A percentile compares a stretch with the other conserved stretches of the same genome.
phyloP scores from a whole-genome alignment of 148 eudicot species.

The Rhododendron ferrugineum region DNA sequence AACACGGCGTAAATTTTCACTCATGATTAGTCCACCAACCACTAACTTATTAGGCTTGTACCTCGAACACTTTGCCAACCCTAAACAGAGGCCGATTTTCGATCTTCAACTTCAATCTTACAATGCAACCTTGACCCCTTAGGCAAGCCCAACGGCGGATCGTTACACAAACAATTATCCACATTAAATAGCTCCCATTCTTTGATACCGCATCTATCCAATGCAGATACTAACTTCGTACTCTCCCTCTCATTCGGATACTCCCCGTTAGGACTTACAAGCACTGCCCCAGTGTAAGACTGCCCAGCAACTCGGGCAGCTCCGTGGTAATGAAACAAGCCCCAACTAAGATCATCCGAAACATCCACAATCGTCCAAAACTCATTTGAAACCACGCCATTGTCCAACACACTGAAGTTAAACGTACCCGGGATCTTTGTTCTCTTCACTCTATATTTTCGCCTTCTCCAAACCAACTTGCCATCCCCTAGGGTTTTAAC shows the following conservation, averaged over 20 bases:
- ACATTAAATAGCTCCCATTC: slow-evolving; percentile 82
- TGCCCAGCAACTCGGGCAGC: slow-evolving; percentile 98
- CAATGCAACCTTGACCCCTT: slow-evolving; percentile 71
- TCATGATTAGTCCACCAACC: background rate
- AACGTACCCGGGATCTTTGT: slow-evolving; percentile 67
- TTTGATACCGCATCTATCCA: slow-evolving; percentile 73
- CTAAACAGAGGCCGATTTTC: slow-evolving; percentile 18
- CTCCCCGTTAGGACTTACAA: slow-evolving; percentile 72
- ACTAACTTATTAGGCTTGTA: background rate
- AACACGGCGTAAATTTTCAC: background rate
- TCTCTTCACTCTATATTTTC: slow-evolving; percentile 81
- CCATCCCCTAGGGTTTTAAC: slow-evolving; percentile 83
- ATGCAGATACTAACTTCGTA: slow-evolving; percentile 41
- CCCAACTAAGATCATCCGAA: slow-evolving; percentile 84
- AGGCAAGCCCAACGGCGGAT: slow-evolving; percentile 76
- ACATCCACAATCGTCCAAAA: slow-evolving; percentile 95
- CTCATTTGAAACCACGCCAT: slow-evolving; percentile 95
- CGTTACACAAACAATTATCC: slow-evolving; percentile 75
- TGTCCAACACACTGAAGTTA: slow-evolving; percentile 85
- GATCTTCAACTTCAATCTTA: slow-evolving; percentile 30
- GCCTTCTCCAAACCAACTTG: slow-evolving; percentile 73
- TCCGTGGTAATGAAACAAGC: slow-evolving; percentile 96
- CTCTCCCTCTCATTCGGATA: slow-evolving; percentile 47
- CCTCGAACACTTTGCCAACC: background rate
- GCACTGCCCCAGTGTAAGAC: slow-evolving; percentile 88